These are phyloP conservation scores for Clausena lansium DNA, from an alignment of 345 rosid genomes.

Conservation along the genomic window DNA sequence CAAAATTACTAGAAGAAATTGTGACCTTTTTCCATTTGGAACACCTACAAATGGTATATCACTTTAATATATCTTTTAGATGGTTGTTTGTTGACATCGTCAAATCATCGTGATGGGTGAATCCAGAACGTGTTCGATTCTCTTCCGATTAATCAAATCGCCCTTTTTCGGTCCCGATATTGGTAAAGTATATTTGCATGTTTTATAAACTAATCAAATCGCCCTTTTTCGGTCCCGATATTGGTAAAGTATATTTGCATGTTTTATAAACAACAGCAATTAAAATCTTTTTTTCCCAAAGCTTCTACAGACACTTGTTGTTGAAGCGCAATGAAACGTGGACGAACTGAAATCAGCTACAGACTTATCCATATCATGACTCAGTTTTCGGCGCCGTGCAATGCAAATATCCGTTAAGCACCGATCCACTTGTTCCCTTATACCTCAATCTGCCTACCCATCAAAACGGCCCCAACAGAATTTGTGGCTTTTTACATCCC, in stretches of 20 bases:
- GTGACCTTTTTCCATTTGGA: background rate
- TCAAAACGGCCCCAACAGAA: background rate
- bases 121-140: background rate
- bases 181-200: too few relatives aligned
- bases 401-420: too few relatives aligned
- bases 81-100: background rate
- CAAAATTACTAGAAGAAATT: background rate
- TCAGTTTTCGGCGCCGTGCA: background rate
- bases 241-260: background rate
- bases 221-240: background rate
- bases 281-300: background rate
- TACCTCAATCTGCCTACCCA: background rate
- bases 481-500: background rate
- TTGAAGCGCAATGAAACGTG: conserved; percentile 22
- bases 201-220: background rate
- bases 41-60: background rate
- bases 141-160: background rate
- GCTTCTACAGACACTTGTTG: background rate
- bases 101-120: background rate
- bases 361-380: background rate
- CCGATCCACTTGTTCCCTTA: background rate
- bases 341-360: background rate
- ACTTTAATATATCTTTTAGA: background rate
- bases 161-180: background rate
- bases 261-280: background rate